Base-by-base conservation (phyloP, 2,329 filamentous ascomycete genomes). In the Trichoderma polysporum region DNA sequence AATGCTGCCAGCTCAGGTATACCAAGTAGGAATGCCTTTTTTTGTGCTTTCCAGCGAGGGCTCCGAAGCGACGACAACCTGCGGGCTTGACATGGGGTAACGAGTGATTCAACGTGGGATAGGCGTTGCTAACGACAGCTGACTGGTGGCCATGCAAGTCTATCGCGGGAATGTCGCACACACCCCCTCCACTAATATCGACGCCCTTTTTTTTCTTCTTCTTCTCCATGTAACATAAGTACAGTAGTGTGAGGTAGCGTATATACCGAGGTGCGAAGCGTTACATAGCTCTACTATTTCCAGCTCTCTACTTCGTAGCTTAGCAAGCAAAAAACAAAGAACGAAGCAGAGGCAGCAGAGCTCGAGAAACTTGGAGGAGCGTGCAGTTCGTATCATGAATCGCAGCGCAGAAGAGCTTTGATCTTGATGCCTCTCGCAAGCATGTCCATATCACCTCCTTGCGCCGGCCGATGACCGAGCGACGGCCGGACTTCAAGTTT, bases 151-250 rank as follows among this genome's bases (percentile, higher is more conserved):
- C 61, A 53, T 67, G 59, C 53, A 60, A 59, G 54, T 33, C 54
- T 41, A 66, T 41, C 53, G 52, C 66, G 60, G 60, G 53, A 59
- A 64, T 53, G 60, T 53, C 66, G 45, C 66, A 59, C 53, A 65
- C 66, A 54, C 61, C 52, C 54, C 66, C 60, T 56, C 54, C 66
- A 54, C 47, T 41, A 29, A 60, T 31, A 49, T 45, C 58, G 50
- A 56, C 19, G 49, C 49, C 50, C 50, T 35, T 17, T 37, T n/a
- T 63, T 17, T 29, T 13, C 50, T 35, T 33, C n/a, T 52, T 35
- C n/a, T 27, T 22, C 15, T 33, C 39, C 49, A 33, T 58, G 41
- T 35, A 59, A 57, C 63, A 33, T 45, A 29, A 15, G 27, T 17
- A 22, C 37, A n/a, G 62, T 31, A 22, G 41, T 45, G n/a, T 19